Conservation (phyloP, 352 stramenopile species). For the Phytophthora hibernalis region DNA sequence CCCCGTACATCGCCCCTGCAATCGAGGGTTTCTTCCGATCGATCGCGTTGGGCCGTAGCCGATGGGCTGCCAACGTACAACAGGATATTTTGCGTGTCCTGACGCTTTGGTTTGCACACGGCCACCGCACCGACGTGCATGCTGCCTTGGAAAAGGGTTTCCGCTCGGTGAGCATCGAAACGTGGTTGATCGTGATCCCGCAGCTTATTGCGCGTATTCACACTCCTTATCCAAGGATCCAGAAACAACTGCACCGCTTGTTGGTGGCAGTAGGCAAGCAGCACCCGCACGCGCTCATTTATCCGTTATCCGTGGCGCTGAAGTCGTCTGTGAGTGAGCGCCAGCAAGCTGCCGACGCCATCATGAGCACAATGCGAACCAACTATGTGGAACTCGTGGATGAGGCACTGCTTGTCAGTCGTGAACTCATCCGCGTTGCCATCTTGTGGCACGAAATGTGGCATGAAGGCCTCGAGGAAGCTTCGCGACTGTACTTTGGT, state of each 20-base stretch:
- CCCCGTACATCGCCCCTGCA: conserved; percentile 69
- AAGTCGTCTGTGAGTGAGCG: conserved; percentile 93
- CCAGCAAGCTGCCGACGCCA: conserved; percentile 93
- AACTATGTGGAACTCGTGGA: conserved; percentile 96
- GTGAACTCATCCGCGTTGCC: conserved; percentile 98
- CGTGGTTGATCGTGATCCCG: conserved; percentile 98
- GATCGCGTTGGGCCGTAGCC: conserved; percentile 95
- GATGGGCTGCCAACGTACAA: conserved; percentile 96
- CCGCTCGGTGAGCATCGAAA: conserved; percentile 94
- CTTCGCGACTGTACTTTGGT: conserved; percentile 96
- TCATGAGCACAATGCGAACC: conserved; percentile 95
- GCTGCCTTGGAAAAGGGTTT: conserved; percentile 84
- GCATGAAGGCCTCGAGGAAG: conserved; percentile 98
- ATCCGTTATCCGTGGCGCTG: conserved; percentile 96
- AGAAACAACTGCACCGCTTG: conserved; percentile 88
- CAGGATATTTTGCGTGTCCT: conserved; percentile 99
- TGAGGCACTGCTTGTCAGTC: conserved; percentile 94
- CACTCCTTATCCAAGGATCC: conserved; percentile 67
- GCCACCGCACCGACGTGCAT: conserved; percentile 92
- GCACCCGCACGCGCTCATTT: conserved; percentile 98
- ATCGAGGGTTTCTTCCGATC: conserved; percentile 95
- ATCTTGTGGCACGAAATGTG: conserved; percentile 99
- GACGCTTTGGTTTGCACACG: conserved; percentile 98
- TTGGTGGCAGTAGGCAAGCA: conserved; percentile 91
- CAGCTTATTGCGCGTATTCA: conserved; percentile 95